Conservation (phyloP, 768 basidiomycete genomes). For the Hygrocybe punicea region DNA sequence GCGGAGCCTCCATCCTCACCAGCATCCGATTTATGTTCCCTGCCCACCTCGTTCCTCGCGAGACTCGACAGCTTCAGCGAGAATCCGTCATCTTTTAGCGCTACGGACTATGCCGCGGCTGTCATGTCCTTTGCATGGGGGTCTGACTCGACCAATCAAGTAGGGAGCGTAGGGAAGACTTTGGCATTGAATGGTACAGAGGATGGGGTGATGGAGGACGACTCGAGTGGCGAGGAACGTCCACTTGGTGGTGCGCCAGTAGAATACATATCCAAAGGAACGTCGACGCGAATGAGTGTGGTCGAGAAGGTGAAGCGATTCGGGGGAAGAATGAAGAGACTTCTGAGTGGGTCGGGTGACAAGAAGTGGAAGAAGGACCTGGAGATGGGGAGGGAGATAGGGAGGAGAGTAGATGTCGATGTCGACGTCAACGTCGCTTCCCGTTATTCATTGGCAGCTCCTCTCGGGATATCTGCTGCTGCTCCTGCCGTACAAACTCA, state of each 20-base stretch:
- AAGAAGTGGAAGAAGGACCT: constrained; percentile 1
- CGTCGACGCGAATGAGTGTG: constrained; percentile 6
- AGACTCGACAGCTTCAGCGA: background rate
- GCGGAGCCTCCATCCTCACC: constrained; percentile 7
- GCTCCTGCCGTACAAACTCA: background rate
- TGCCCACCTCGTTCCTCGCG: constrained; percentile 16
- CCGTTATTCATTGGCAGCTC: background rate
- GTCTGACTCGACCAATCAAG: constrained; percentile 11
- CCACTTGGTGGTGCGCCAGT: background rate
- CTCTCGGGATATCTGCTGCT: background rate
- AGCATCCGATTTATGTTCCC: constrained; percentile 17
- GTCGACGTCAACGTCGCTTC: background rate
- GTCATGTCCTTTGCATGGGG: constrained; percentile 36
- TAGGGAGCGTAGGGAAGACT: background rate
- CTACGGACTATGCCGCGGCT: constrained; percentile 34
- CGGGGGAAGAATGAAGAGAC: constrained; percentile 26
- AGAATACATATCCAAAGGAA: constrained; percentile 2
- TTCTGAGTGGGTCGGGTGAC: constrained; percentile 18
- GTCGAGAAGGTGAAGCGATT: constrained; percentile 25
- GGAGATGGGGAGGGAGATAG: background rate
- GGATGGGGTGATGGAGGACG: background rate
- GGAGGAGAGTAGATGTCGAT: constrained; percentile 8
- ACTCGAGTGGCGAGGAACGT: background rate
- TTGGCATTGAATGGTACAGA: background rate
- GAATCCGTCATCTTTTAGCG: constrained; percentile 18